phyloP scores from a whole-genome alignment of 2,329 filamentous ascomycete species.

The Trichophyton verrucosum region DNA sequence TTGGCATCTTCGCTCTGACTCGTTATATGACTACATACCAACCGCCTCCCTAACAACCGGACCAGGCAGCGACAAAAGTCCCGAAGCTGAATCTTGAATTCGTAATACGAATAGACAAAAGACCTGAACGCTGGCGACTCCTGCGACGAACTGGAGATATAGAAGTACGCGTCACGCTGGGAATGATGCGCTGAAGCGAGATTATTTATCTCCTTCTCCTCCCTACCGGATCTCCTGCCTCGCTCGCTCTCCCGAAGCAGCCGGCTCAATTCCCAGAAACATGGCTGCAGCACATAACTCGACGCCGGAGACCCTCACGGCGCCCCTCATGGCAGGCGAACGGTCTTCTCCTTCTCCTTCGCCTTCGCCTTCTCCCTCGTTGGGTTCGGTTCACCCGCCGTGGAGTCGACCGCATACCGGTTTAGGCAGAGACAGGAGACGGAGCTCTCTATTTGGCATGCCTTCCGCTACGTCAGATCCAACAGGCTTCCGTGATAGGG shows the following conservation, averaged over 20 bases:
- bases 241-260: constrained; percentile 1
- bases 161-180: neutral
- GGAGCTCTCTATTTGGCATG: constrained; percentile 28
- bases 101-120: neutral
- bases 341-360: constrained; percentile 26
- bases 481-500: constrained; percentile 24
- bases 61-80: neutral
- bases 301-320: constrained; percentile 41
- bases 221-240: neutral
- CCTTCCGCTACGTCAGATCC: constrained; percentile 16
- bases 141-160: neutral
- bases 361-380: constrained; percentile 34
- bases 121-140: neutral
- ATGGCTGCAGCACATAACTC: constrained; percentile 41
- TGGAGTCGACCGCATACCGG: constrained; percentile 39
- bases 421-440: constrained; percentile 16
- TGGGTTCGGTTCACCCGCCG: constrained; percentile 34
- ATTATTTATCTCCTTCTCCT: neutral
- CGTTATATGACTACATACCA: neutral
- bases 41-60: neutral
- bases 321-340: neutral
- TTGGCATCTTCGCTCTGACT: neutral
- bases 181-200: constrained; percentile 3
- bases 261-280: constrained; percentile 6
- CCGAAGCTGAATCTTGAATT: neutral